Conservation (phyloP, 78 protist species). For the Anaeramoeba flamelloides region DNA sequence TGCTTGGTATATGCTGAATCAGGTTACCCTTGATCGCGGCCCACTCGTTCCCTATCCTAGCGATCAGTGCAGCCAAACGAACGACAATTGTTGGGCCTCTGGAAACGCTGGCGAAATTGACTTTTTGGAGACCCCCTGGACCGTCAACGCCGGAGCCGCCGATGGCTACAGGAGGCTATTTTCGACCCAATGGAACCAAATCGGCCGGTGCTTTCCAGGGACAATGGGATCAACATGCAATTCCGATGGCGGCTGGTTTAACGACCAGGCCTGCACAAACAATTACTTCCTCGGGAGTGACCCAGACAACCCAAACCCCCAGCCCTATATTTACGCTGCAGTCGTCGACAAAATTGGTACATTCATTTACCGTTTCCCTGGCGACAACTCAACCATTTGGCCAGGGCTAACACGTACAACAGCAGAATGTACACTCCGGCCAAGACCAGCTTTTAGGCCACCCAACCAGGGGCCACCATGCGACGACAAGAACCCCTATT, state of each 20-base stretch:
- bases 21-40: slow-evolving; percentile 15
- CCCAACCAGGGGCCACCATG: not conserved
- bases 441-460: slow-evolving; percentile 2
- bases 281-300: slow-evolving; percentile 3
- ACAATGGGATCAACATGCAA: no score
- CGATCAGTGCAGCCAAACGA: not conserved
- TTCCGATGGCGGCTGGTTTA: not conserved
- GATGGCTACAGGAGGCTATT: slow-evolving; percentile 6
- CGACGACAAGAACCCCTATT: not conserved
- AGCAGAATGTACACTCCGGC: slow-evolving; percentile 1
- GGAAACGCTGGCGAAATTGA: slow-evolving; percentile 19
- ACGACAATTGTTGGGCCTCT: slow-evolving; percentile 10
- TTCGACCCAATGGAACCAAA: slow-evolving; percentile 14
- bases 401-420: slow-evolving; percentile 10
- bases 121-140: slow-evolving; percentile 14
- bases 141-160: not conserved
- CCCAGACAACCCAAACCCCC: not conserved
- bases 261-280: no score
- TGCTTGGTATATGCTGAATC: slow-evolving; percentile 12
- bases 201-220: slow-evolving; percentile 17
- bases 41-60: slow-evolving; percentile 9
- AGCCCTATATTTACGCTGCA: not conserved
- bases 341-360: slow-evolving; percentile 9
- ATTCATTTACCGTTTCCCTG: slow-evolving; percentile 13
- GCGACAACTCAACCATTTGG: slow-evolving; percentile 3